Conservation (phyloP, 371 early-diverging fungal species). For the Capillidium heterosporum region DNA sequence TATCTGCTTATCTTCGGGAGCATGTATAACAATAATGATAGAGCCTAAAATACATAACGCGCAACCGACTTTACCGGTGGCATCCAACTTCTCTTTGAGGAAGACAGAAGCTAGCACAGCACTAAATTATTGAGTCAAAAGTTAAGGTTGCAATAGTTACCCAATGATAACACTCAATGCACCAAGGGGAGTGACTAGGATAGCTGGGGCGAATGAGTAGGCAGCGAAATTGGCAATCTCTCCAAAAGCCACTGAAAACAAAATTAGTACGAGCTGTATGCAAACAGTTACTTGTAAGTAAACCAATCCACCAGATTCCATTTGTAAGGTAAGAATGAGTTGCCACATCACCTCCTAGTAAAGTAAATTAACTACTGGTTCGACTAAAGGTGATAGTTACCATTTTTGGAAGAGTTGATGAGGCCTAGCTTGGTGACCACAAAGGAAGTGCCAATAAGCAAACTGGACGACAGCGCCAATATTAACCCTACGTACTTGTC, state of each 20-base stretch:
- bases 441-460: conserved; percentile 66
- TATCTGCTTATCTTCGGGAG: conserved; percentile 68
- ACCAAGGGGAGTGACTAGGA: conserved; percentile 80
- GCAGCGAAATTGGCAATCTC: conserved; percentile 85
- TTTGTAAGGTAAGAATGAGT: conserved; percentile 57
- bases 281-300: conserved; percentile 47
- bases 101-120: conserved; percentile 55
- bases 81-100: conserved; percentile 62
- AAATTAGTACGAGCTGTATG: neutral
- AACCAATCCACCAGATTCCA: conserved; percentile 82
- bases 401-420: conserved; percentile 23
- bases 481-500: conserved; percentile 71
- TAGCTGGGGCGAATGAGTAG: conserved; percentile 84
- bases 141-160: conserved; percentile 14
- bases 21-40: conserved; percentile 68
- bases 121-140: conserved; percentile 9
- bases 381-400: neutral
- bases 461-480: conserved; percentile 58
- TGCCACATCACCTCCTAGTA: conserved; percentile 40
- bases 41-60: conserved; percentile 76
- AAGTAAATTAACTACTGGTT: neutral
- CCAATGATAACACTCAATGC: conserved; percentile 71
- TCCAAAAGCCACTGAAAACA: conserved; percentile 55
- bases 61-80: conserved; percentile 70
- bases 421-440: conserved; percentile 79